Percentiles rank a stretch among this genome's conserved stretches.
phyloP scores from a whole-genome alignment of 257 asterid species.

The Prunella vulgaris region DNA sequence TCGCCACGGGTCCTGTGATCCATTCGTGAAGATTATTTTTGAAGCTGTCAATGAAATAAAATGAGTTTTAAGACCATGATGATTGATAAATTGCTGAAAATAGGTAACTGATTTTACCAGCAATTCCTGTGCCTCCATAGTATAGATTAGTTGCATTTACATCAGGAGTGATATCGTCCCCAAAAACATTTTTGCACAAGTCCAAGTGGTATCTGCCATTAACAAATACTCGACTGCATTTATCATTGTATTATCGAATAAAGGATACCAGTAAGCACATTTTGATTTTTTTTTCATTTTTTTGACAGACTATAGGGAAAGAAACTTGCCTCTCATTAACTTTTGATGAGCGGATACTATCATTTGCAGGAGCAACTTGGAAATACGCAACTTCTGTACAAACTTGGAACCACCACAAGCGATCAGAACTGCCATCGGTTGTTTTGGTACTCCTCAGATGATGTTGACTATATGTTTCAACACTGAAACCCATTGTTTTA shows the following conservation, averaged over 20 bases:
- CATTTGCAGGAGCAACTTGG: constrained; percentile 93
- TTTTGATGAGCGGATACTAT: constrained; percentile 81
- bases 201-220: constrained; percentile 85
- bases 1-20: constrained; percentile 99
- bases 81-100: background rate
- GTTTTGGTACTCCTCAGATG: constrained; percentile 51
- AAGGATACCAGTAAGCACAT: background rate
- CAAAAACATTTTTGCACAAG: constrained; percentile 90
- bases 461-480: constrained; percentile 69
- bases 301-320: background rate
- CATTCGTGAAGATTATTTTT: constrained; percentile 80
- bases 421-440: constrained; percentile 42
- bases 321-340: constrained; percentile 62
- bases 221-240: constrained; percentile 9
- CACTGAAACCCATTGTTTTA: constrained; percentile 42
- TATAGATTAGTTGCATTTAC: constrained; percentile 75
- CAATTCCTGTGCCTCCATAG: constrained; percentile 86
- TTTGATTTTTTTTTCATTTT: too few species aligned
- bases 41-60: constrained; percentile 54
- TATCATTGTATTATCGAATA: background rate
- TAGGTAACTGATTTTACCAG: constrained; percentile 46
- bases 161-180: constrained; percentile 65
- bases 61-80: constrained; percentile 12
- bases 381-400: constrained; percentile 97
- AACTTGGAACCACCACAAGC: constrained; percentile 99